Percentiles rank a stretch among this genome's conserved stretches.
Evolutionary conservation across 2,329 filamentous ascomycete species (phyloP).

Genomic region (Ophiocordyceps sinensis): DNA sequence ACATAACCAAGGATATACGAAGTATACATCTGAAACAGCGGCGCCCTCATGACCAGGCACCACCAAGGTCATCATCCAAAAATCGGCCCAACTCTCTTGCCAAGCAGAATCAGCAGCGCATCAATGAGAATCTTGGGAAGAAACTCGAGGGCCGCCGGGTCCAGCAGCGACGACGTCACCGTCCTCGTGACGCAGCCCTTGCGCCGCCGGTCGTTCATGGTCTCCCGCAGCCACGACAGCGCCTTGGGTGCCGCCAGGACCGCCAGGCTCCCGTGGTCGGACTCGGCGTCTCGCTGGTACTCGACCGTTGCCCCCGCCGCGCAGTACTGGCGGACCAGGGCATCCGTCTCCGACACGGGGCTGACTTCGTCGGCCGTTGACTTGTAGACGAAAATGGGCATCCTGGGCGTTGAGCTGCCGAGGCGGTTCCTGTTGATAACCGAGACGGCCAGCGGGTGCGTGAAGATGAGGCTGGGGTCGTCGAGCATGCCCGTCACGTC

Average conservation of each 20-base stretch:
- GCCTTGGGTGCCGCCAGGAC: conserved; percentile 5
- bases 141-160: conserved; percentile 3
- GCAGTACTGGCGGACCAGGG: conserved; percentile 26
- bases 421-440: conserved; percentile 14
- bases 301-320: conserved; percentile 22
- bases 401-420: conserved; percentile 24
- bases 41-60: too few relatives aligned
- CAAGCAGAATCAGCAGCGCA: conserved; percentile 4
- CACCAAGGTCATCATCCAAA: conserved; percentile 1
- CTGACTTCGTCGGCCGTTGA: conserved; percentile 30
- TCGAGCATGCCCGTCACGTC: conserved; percentile 27
- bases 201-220: conserved; percentile 3
- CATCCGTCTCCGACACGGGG: conserved; percentile 27
- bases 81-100: conserved; percentile 4
- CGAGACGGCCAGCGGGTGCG: conserved; percentile 9
- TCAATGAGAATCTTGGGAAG: conserved; percentile 6
- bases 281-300: conserved; percentile 27
- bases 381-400: conserved; percentile 37
- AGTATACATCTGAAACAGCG: too few relatives aligned
- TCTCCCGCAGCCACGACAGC: conserved; percentile 6
- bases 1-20: too few relatives aligned
- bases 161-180: conserved; percentile 5
- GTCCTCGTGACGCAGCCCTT: conserved; percentile 2
- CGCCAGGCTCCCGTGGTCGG: conserved; percentile 18
- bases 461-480: conserved; percentile 14